Evolutionary conservation across 2,329 filamentous ascomycete genomes (phyloP).

Genomic region (Neonectria punicea): DNA sequence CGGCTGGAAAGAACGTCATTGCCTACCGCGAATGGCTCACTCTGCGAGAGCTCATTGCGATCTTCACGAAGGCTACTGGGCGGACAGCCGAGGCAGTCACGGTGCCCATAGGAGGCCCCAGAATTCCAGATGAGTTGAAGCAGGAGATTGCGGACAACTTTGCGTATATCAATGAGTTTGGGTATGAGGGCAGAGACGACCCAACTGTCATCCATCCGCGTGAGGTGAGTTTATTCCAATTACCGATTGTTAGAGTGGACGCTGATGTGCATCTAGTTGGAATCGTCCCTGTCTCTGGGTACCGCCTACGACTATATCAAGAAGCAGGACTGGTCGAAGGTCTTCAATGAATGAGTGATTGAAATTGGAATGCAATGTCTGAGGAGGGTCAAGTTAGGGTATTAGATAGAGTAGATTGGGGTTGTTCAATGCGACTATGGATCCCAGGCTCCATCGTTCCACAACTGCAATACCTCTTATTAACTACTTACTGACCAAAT

Average conservation of each 20-base stretch:
- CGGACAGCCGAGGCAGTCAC: neutral
- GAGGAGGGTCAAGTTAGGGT: neutral
- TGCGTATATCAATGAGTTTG: neutral
- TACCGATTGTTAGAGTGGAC: neutral
- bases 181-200: neutral
- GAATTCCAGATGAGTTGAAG: neutral
- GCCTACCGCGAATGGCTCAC: slow-evolving; percentile 39
- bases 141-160: neutral
- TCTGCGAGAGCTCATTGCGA: neutral
- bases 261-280: neutral
- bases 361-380: no score
- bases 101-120: neutral
- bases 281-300: neutral
- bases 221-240: neutral
- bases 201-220: neutral
- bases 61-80: neutral
- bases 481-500: neutral
- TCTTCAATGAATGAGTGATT: neutral
- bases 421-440: neutral
- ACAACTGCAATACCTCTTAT: neutral
- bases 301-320: neutral
- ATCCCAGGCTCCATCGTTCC: neutral
- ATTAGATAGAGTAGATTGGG: neutral
- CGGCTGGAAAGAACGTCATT: slow-evolving; percentile 35
- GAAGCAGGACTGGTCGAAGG: neutral